These are phyloP conservation scores for Epichloe coenophiala DNA, from an alignment of 2,329 filamentous ascomycete genomes.

Conservation along the genomic window DNA sequence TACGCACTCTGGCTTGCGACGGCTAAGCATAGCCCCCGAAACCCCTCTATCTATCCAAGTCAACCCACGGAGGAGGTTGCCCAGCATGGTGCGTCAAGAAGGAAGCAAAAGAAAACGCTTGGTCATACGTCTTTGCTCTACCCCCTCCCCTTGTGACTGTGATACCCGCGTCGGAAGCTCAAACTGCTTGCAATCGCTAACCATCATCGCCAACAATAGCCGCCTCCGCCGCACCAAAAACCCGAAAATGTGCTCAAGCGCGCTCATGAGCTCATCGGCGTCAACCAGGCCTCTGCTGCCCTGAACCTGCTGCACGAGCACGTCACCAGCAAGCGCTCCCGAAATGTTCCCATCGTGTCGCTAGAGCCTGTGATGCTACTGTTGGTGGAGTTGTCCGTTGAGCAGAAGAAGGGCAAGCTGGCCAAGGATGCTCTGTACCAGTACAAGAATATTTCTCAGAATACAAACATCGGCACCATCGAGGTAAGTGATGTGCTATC, in stretches of 20 bases:
- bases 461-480: conserved; percentile 96
- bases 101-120: conserved; percentile 6
- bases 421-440: conserved; percentile 98
- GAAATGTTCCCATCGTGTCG: conserved; percentile 91
- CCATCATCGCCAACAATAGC: conserved; percentile 34
- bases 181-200: not conserved
- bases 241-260: conserved; percentile 99
- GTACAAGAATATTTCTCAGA: conserved; percentile 99
- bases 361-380: conserved; percentile 98
- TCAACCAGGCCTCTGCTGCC: conserved; percentile 84
- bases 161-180: conserved; percentile 8
- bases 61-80: conserved; percentile 34
- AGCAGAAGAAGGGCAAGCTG: conserved; percentile 94
- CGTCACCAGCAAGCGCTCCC: conserved; percentile 94
- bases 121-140: conserved; percentile 15
- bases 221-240: conserved; percentile 92
- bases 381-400: conserved; percentile 90
- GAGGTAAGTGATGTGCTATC: conserved; percentile 44
- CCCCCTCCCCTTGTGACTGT: conserved; percentile 9
- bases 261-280: conserved; percentile 96
- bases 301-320: conserved; percentile 95
- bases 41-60: conserved; percentile 24
- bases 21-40: conserved; percentile 22
- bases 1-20: conserved; percentile 25
- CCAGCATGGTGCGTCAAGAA: conserved; percentile 33